phyloP scores from a whole-genome alignment of 257 asterid species.

The Fraxinus pennsylvanica region DNA sequence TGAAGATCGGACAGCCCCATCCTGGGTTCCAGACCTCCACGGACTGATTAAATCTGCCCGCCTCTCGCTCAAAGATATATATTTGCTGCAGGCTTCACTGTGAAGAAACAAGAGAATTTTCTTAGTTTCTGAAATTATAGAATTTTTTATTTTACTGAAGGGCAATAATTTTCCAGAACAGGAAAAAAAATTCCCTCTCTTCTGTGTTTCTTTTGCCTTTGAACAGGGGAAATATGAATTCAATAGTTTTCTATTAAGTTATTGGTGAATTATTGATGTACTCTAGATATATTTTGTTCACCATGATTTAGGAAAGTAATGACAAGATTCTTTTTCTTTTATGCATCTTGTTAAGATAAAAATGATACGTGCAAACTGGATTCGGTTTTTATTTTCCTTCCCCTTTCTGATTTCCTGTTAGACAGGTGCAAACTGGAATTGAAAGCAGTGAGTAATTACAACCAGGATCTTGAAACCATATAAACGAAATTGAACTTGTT shows the following conservation, averaged over 20 bases:
- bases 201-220: background rate
- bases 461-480: background rate
- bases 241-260: no score
- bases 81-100: slow-evolving; percentile 88
- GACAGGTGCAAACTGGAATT: background rate
- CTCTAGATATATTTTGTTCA: background rate
- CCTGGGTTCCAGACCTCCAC: slow-evolving; percentile 48
- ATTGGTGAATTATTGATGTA: no score
- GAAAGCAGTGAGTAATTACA: background rate
- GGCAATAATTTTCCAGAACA: background rate
- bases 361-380: background rate
- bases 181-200: background rate
- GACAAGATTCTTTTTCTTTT: background rate
- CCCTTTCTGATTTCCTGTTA: background rate
- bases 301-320: background rate
- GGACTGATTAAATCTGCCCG: slow-evolving; percentile 57
- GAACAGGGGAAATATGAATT: background rate
- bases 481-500: background rate
- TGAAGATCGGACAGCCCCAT: slow-evolving; percentile 56
- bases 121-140: background rate
- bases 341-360: no score
- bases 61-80: slow-evolving; percentile 57
- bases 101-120: slow-evolving; percentile 2
- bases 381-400: background rate
- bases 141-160: no score